Conservation (phyloP, 2,329 filamentous ascomycete genomes). For the Sporothrix dimorphospora region DNA sequence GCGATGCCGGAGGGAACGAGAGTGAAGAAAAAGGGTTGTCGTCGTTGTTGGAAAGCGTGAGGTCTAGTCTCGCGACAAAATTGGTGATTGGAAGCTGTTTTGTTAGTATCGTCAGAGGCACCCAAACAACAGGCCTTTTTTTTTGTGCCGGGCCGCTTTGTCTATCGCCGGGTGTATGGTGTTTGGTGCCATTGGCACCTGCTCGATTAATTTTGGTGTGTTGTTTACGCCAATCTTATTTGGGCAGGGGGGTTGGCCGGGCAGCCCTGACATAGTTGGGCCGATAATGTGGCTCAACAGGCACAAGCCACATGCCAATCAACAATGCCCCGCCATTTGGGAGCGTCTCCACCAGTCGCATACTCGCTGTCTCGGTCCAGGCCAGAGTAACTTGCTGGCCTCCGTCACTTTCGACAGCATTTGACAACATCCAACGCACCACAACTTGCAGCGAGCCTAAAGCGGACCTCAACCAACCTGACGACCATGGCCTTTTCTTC, state of each 20-base stretch:
- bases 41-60: not conserved
- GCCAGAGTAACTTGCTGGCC: not conserved
- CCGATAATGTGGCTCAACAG: slow-evolving; percentile 28
- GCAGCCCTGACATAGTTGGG: slow-evolving; percentile 30
- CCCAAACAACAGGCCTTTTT: slow-evolving; percentile 19
- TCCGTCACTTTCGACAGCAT: not conserved
- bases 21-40: not conserved
- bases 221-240: slow-evolving; percentile 33
- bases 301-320: slow-evolving; percentile 30
- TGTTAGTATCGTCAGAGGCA: slow-evolving; percentile 10
- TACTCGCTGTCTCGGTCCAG: not conserved
- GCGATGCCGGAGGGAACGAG: not conserved
- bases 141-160: slow-evolving; percentile 17
- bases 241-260: slow-evolving; percentile 32
- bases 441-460: not conserved
- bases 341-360: slow-evolving; percentile 7
- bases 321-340: slow-evolving; percentile 23
- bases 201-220: slow-evolving; percentile 26
- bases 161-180: slow-evolving; percentile 9
- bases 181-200: slow-evolving; percentile 23
- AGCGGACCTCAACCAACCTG: not conserved
- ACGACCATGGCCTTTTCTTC: slow-evolving; percentile 33
- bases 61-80: slow-evolving; percentile 5
- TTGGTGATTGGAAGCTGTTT: slow-evolving; percentile 10
- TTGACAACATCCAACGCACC: slow-evolving; percentile 1